A percentile compares a stretch with the other conserved stretches of the same genome.
These are phyloP conservation scores for Fusarium nurragi DNA, from an alignment of 2,329 filamentous ascomycete species.

Conservation along the genomic window DNA sequence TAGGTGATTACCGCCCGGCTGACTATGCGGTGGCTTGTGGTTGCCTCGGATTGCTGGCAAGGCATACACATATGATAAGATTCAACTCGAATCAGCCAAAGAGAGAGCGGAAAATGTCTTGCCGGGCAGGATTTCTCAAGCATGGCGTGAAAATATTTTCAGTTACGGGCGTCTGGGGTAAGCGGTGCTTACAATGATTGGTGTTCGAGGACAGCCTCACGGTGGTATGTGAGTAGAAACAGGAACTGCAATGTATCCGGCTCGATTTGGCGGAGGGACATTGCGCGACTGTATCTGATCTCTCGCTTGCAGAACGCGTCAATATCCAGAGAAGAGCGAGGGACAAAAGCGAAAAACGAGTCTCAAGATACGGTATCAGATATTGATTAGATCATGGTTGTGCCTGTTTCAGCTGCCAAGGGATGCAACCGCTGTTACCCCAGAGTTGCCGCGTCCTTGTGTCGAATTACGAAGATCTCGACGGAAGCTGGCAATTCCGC, in stretches of 20 bases:
- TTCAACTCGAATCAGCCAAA: conserved; percentile 3
- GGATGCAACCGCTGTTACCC: conserved; percentile 16
- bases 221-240: conserved; percentile 14
- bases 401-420: conserved; percentile 1
- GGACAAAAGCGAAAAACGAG: neutral
- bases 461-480: neutral
- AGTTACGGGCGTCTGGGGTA: conserved; percentile 34
- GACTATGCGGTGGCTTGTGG: conserved; percentile 13
- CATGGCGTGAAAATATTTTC: conserved; percentile 32
- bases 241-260: neutral
- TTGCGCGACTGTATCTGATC: conserved; percentile 7
- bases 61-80: conserved; percentile 18
- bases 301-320: conserved; percentile 7
- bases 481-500: conserved; percentile 40
- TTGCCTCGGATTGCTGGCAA: conserved; percentile 35
- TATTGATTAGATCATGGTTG: neutral
- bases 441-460: conserved; percentile 21
- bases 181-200: conserved; percentile 29
- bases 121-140: conserved; percentile 2
- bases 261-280: neutral
- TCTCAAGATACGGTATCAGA: neutral
- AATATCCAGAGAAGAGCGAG: too few species aligned
- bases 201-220: conserved; percentile 20
- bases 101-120: neutral
- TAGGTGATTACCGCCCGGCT: conserved; percentile 5